Conservation (phyloP, 2,329 filamentous ascomycete species). For the Claviceps pusilla region DNA sequence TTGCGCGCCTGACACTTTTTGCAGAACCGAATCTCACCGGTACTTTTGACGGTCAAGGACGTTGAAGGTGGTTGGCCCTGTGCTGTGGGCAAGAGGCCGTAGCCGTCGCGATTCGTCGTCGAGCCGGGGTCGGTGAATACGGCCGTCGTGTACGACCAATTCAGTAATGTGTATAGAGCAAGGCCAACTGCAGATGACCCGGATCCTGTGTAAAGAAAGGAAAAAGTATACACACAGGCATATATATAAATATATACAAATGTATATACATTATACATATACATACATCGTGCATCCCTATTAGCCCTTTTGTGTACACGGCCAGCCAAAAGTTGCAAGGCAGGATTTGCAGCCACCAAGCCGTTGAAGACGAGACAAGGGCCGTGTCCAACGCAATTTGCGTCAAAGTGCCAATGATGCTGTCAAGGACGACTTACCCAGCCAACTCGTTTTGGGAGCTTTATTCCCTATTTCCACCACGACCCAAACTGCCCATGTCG, state of each 20-base stretch:
- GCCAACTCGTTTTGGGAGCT: conserved; percentile 37
- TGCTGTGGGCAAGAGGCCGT: conserved; percentile 63
- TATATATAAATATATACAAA: not conserved
- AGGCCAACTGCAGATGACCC: conserved; percentile 49
- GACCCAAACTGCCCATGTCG: conserved; percentile 90
- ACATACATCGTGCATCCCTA: not conserved
- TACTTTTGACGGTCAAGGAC: conserved; percentile 82
- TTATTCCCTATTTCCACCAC: conserved; percentile 56
- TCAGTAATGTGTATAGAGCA: conserved; percentile 61
- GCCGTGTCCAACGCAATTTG: not conserved
- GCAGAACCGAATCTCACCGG: conserved; percentile 76
- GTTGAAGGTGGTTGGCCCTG: conserved; percentile 38
- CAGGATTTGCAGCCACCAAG: not conserved
- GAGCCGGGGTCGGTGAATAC: conserved; percentile 84
- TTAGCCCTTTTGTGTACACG: not conserved
- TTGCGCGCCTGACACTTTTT: conserved; percentile 95
- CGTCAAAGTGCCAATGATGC: not conserved
- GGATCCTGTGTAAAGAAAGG: conserved; percentile 25
- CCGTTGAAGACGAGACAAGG: not conserved
- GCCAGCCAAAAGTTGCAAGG: not conserved
- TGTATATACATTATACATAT: not conserved
- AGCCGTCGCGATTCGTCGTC: conserved; percentile 50
- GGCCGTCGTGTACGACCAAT: conserved; percentile 80
- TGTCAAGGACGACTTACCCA: conserved; percentile 27
- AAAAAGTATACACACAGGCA: not conserved